phyloP scores from a whole-genome alignment of 306 rosid species.

The Gillenia trifoliata region DNA sequence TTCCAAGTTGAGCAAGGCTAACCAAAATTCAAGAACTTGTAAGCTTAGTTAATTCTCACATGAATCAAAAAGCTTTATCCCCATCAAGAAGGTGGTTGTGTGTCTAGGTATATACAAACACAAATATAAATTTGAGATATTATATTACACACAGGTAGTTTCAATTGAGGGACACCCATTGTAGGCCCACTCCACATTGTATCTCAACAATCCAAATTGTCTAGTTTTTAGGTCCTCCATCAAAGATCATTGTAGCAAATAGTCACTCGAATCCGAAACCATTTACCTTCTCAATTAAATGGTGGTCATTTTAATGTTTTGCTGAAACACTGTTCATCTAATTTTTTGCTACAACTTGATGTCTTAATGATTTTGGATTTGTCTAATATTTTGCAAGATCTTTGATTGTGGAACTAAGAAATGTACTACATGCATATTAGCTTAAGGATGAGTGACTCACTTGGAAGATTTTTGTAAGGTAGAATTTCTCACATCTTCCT shows the following conservation, averaged over 20 bases:
- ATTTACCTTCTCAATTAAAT: no score
- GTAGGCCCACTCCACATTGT: not conserved
- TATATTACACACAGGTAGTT: not conserved
- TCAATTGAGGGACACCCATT: not conserved
- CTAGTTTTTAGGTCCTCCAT: not conserved
- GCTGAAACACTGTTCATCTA: not conserved
- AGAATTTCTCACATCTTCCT: conserved; percentile 31
- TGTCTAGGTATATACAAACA: not conserved
- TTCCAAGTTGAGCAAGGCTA: not conserved
- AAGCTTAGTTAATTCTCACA: not conserved
- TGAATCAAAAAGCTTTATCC: not conserved
- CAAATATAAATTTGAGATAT: not conserved
- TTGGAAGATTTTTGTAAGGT: conserved; percentile 32
- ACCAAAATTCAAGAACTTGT: not conserved
- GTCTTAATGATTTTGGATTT: not conserved
- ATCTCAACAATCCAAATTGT: not conserved
- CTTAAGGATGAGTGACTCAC: conserved; percentile 32
- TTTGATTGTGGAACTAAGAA: not conserved
- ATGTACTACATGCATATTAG: not conserved
- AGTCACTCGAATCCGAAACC: no score
- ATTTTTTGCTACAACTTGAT: not conserved
- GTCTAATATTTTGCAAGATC: not conserved
- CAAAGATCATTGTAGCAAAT: no score
- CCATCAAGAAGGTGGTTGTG: not conserved
- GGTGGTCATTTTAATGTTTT: not conserved